Percentiles rank a stretch among this genome's conserved stretches.
Evolutionary conservation across 352 stramenopile species (phyloP).

Genomic region (Pythium phragmitis): DNA sequence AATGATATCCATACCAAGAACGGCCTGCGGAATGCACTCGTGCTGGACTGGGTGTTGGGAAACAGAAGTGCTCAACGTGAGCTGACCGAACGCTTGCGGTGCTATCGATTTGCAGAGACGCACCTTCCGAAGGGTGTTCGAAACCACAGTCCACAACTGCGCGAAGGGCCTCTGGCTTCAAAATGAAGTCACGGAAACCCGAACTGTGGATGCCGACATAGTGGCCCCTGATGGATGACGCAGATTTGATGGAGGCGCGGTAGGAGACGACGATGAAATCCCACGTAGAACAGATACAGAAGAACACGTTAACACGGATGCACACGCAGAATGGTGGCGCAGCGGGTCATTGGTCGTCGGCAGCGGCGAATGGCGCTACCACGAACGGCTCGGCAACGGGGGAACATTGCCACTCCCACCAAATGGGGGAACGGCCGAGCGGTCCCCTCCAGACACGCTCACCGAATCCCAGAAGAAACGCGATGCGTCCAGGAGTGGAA

Average conservation of each 20-base stretch:
- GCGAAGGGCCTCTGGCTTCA: conserved; percentile 98
- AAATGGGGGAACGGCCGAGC: not conserved
- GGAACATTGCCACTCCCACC: not conserved
- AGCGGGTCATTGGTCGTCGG: conserved; percentile 13
- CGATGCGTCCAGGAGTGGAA: not conserved
- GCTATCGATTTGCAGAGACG: not conserved
- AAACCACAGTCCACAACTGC: conserved; percentile 99
- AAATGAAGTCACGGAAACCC: conserved; percentile 99
- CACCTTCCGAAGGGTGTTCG: conserved; percentile 99
- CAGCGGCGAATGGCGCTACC: conserved; percentile 4
- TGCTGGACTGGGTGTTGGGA: conserved; percentile 88
- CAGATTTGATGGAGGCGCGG: not conserved
- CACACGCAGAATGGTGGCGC: conserved; percentile 12
- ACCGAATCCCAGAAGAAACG: not conserved
- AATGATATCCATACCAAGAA: conserved; percentile 99
- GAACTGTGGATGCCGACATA: conserved; percentile 99
- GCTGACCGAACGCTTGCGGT: not conserved
- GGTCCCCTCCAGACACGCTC: conserved; percentile 3
- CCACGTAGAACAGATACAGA: conserved; percentile 73
- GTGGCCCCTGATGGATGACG: conserved; percentile 88
- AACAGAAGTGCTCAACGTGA: not conserved
- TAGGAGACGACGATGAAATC: conserved; percentile 8
- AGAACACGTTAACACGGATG: conserved; percentile 78
- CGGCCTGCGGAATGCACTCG: conserved; percentile 99
- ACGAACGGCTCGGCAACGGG: not conserved